These are phyloP conservation scores for Kuraishia floccosa DNA, from an alignment of 805 yeast species.

Conservation along the genomic window DNA sequence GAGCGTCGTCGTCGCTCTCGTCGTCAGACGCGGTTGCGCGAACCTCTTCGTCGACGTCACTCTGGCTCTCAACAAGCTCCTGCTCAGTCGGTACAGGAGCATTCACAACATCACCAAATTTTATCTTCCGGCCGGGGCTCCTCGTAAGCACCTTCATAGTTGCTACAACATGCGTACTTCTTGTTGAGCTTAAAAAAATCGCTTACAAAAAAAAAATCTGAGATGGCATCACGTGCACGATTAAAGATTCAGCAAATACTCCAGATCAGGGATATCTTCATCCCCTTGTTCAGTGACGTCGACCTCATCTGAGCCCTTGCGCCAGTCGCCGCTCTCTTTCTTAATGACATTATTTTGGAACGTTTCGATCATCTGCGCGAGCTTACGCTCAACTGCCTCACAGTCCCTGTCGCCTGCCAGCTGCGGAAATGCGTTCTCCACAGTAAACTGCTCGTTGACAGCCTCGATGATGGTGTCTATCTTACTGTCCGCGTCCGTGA, in stretches of 20 bases:
- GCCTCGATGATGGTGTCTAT: background rate
- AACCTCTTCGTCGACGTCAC: no score
- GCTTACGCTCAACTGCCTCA: background rate
- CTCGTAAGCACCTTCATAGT: no score
- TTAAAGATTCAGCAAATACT: background rate
- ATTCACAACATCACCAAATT: no score
- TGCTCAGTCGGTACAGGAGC: no score
- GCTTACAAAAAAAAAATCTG: background rate
- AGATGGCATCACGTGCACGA: background rate
- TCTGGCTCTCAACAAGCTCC: no score
- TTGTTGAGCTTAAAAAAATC: no score
- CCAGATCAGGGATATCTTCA: background rate
- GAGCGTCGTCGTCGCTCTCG: constrained; percentile 30
- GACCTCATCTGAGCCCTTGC: background rate
- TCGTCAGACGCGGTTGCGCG: no score
- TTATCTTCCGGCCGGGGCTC: no score
- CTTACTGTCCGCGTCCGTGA: background rate
- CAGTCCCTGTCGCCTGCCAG: background rate
- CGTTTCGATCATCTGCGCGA: background rate
- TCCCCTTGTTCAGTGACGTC: background rate
- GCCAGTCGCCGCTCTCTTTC: background rate
- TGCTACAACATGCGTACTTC: no score
- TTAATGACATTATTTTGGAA: background rate
- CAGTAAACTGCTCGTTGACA: no score
- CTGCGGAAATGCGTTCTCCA: no score